Evolutionary conservation across 78 protist species (phyloP).

Genomic region (Polysphondylium violaceum): DNA sequence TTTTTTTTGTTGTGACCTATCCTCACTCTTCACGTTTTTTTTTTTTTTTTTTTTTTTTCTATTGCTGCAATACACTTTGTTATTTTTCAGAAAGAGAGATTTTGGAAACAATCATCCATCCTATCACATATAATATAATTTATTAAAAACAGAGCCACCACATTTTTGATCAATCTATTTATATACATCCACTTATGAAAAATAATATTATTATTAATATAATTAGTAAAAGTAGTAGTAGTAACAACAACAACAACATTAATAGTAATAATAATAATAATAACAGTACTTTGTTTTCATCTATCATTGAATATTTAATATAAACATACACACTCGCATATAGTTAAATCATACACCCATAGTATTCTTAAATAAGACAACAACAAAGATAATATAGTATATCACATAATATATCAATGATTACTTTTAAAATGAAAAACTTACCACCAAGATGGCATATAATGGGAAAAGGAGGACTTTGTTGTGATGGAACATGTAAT

Average conservation of each 20-base stretch:
- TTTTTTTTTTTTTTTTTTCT: too few species aligned
- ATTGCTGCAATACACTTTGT: too few species aligned
- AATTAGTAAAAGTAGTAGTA: neutral
- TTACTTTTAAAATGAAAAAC: constrained; percentile 5
- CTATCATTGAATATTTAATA: too few species aligned
- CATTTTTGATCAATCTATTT: too few species aligned
- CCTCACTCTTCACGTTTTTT: too few species aligned
- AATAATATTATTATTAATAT: neutral
- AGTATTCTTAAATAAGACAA: neutral
- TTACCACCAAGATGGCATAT: constrained; percentile 80
- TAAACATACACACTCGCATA: neutral
- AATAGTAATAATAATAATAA: neutral
- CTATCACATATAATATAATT: neutral
- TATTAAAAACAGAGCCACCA: too few species aligned
- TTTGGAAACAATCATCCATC: neutral
- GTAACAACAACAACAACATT: neutral
- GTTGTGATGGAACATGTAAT: constrained; percentile 48
- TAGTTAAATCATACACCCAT: neutral
- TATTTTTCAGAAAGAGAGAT: too few species aligned
- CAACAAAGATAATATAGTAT: too few species aligned
- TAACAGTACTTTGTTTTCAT: neutral
- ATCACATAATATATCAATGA: too few species aligned
- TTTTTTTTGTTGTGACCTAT: too few species aligned
- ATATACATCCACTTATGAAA: too few species aligned
- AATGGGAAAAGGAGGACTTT: constrained; percentile 51